Conservation (phyloP, 139 green algal genomes). For the Coelastrella sp. region DNA sequence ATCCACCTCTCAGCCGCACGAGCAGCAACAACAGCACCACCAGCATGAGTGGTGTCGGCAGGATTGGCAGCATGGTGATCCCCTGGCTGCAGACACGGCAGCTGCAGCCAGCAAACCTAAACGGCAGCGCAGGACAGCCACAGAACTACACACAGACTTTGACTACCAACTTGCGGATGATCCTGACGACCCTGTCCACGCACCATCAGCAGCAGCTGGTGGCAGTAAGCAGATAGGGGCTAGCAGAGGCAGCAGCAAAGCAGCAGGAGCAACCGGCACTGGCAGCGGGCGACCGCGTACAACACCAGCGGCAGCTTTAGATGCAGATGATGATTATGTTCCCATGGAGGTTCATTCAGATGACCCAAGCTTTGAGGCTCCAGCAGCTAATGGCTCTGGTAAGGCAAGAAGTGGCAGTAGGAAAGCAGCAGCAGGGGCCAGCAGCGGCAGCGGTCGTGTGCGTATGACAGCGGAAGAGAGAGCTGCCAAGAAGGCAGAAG, state of each 20-base stretch:
- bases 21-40: not conserved
- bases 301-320: no score
- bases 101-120: not conserved
- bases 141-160: no score
- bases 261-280: no score
- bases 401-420: not conserved
- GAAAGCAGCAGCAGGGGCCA: not conserved
- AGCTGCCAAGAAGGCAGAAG: slow-evolving; percentile 1
- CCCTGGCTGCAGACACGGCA: no score
- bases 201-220: not conserved
- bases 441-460: not conserved
- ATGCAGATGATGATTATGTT: not conserved
- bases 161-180: no score
- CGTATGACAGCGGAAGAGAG: slow-evolving; percentile 39
- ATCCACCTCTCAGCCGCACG: not conserved
- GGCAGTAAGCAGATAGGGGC: not conserved
- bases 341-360: not conserved
- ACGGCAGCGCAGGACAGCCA: not conserved
- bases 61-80: no score
- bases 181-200: no score
- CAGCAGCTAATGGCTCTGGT: not conserved
- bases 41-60: no score
- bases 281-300: no score
- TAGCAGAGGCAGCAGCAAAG: not conserved
- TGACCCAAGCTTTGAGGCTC: not conserved